Evolutionary conservation across 495 filamentous ascomycete genomes (phyloP).

Genomic region (Hypoxylon cercidicola): DNA sequence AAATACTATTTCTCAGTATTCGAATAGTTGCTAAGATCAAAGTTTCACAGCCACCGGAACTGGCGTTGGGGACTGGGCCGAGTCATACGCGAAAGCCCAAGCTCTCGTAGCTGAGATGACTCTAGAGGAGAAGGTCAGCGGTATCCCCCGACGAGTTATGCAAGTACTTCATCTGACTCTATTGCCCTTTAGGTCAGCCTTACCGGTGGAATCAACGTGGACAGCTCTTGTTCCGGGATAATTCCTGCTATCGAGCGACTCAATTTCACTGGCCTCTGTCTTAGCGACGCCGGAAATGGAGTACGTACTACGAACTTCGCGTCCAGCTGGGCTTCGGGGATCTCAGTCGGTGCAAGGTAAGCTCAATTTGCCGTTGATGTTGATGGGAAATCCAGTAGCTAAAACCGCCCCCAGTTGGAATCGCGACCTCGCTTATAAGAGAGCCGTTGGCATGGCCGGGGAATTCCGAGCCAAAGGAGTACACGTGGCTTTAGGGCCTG

Average conservation of each 20-base stretch:
- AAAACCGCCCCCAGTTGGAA: slow-evolving; percentile 64
- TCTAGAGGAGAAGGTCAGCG: slow-evolving; percentile 66
- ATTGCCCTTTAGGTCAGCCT: slow-evolving; percentile 54
- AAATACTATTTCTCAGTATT: not conserved
- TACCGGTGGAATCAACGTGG: slow-evolving; percentile 57
- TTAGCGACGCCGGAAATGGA: slow-evolving; percentile 72
- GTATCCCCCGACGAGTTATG: slow-evolving; percentile 48
- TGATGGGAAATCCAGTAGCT: not conserved
- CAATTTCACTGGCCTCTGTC: slow-evolving; percentile 69
- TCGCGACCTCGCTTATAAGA: slow-evolving; percentile 57
- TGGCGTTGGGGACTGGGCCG: slow-evolving; percentile 56
- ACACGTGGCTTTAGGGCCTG: slow-evolving; percentile 73
- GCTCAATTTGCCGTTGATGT: not conserved
- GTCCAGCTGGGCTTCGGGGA: slow-evolving; percentile 64
- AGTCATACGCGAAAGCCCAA: slow-evolving; percentile 62
- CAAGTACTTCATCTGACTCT: slow-evolving; percentile 19
- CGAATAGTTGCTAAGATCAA: slow-evolving; percentile 65
- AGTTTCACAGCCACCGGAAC: slow-evolving; percentile 67
- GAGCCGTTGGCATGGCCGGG: slow-evolving; percentile 60
- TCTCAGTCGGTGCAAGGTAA: slow-evolving; percentile 69
- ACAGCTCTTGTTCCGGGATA: slow-evolving; percentile 64
- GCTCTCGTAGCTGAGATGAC: slow-evolving; percentile 66
- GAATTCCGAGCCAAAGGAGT: slow-evolving; percentile 72
- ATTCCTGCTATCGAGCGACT: slow-evolving; percentile 64
- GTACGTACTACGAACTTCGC: slow-evolving; percentile 69